These are phyloP conservation scores for Triadica sebifera DNA, from an alignment of 345 rosid genomes.

Conservation along the genomic window DNA sequence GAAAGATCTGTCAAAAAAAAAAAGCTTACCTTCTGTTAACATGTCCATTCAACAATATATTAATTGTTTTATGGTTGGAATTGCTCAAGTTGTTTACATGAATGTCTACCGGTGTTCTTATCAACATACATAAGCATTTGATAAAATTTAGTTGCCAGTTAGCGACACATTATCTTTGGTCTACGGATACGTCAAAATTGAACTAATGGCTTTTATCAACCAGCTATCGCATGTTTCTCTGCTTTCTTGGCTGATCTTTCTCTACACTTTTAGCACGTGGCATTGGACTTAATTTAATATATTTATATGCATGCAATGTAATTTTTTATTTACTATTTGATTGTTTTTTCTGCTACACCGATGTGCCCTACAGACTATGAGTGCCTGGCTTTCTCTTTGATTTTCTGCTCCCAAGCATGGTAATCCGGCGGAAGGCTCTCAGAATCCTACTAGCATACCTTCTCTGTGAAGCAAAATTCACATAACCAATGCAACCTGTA, in stretches of 20 bases:
- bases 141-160: background rate
- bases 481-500: conserved; percentile 53
- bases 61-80: conserved; percentile 12
- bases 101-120: conserved; percentile 1
- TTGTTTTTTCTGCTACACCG: conserved; percentile 19
- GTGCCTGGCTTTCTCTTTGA: conserved; percentile 38
- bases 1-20: conserved; percentile 17
- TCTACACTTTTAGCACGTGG: background rate
- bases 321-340: conserved; percentile 10
- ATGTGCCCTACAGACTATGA: conserved; percentile 15
- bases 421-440: conserved; percentile 35
- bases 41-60: background rate
- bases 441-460: conserved; percentile 46
- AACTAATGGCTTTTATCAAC: background rate
- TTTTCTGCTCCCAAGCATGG: conserved; percentile 48
- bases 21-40: conserved; percentile 19
- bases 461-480: conserved; percentile 57
- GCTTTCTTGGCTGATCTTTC: background rate
- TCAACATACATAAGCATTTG: background rate
- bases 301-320: background rate
- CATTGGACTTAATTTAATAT: background rate
- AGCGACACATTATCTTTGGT: background rate
- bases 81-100: conserved; percentile 15
- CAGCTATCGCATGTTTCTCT: background rate
- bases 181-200: background rate